A percentile compares a stretch with the other conserved stretches of the same genome.
phyloP scores from a whole-genome alignment of 2,329 filamentous ascomycete genomes.

The Diaporthe citrichinensis region DNA sequence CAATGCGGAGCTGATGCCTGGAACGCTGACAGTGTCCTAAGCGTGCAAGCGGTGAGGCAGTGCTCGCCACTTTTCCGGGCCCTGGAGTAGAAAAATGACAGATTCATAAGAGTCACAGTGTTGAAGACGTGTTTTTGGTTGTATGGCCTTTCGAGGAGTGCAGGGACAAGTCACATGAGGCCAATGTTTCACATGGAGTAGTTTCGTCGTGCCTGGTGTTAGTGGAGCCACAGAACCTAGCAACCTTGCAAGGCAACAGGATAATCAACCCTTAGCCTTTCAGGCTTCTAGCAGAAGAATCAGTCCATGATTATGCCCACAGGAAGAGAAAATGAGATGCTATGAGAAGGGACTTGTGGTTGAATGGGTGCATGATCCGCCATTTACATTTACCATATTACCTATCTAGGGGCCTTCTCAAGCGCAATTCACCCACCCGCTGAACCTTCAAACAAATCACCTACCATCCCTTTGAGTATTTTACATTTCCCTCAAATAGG shows the following conservation, averaged over 20 bases:
- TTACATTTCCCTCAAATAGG: too few species aligned
- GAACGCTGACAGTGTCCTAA: constrained; percentile 11
- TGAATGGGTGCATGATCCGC: neutral
- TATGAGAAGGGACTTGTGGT: neutral
- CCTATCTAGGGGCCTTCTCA: neutral
- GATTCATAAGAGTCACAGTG: neutral
- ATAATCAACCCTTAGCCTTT: neutral
- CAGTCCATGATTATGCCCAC: neutral
- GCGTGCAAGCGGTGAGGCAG: constrained; percentile 2
- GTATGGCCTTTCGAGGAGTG: neutral
- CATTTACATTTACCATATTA: neutral
- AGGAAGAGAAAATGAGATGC: neutral
- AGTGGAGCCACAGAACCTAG: neutral
- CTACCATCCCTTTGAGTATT: too few species aligned
- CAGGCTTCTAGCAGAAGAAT: neutral
- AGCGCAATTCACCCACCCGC: neutral
- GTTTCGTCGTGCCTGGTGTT: constrained; percentile 13
- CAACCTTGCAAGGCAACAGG: constrained; percentile 22
- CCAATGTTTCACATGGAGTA: neutral
- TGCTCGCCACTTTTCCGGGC: neutral
- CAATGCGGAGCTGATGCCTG: constrained; percentile 14
- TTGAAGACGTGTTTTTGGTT: neutral
- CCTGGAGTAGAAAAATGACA: neutral
- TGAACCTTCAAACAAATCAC: neutral
- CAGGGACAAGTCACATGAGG: constrained; percentile 5